Evolutionary conservation across 2,329 filamentous ascomycete genomes (phyloP).

Genomic region (Botryotinia calthae): DNA sequence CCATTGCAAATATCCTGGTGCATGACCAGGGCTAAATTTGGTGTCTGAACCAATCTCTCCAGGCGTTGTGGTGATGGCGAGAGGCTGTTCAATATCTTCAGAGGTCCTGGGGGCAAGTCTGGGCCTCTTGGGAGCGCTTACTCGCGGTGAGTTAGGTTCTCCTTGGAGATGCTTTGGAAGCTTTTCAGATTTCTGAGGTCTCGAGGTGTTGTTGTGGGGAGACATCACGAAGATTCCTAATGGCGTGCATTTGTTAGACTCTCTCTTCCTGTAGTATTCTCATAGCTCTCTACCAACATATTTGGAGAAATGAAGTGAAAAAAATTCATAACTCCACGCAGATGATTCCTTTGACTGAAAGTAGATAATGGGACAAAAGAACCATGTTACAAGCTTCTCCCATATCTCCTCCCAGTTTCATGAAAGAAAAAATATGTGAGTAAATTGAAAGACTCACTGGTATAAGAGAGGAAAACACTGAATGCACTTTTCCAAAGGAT

Average conservation of each 20-base stretch:
- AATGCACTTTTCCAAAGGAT: not conserved
- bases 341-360: not conserved
- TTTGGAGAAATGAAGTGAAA: not conserved
- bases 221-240: not conserved
- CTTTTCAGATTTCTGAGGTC: not conserved
- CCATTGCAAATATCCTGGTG: slow-evolving; percentile 1
- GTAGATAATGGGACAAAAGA: not conserved
- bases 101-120: not conserved
- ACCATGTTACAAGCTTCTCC: not conserved
- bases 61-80: not conserved
- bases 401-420: not conserved
- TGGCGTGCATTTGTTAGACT: not conserved
- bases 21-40: not conserved
- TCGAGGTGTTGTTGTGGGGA: accelerated
- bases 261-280: accelerated
- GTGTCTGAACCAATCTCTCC: not conserved
- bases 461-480: not conserved
- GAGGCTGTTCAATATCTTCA: accelerated
- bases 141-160: not conserved
- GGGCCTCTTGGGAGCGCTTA: not conserved
- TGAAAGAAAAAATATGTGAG: not conserved
- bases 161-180: not conserved
- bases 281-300: not conserved
- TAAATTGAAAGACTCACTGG: not conserved
- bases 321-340: too few species aligned